Base-by-base conservation (phyloP, 1,284 basidiomycete genomes). In the Calocybe gambosa region DNA sequence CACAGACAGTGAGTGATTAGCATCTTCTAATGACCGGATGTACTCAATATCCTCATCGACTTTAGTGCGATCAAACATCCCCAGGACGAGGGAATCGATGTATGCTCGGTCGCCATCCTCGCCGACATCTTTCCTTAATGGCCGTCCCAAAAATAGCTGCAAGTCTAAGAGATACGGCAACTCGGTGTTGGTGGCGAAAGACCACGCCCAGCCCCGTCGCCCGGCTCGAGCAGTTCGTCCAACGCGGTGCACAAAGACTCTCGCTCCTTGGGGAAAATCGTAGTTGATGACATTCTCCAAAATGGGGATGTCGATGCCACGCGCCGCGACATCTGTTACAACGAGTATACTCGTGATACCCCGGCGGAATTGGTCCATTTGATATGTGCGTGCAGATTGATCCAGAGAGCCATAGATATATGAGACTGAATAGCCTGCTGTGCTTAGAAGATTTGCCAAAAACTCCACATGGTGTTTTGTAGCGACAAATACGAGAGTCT, bases 401-500 rank as follows among this genome's bases (percentile, higher is more conserved):
- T 98, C 95, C 29, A 99, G 80, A 2, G 95, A 85, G 15, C 95
- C 95, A 62, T 99, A 99, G 51, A 99, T 95, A 57, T 93, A 88
- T 6, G 95, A 95, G n/a, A 93, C 87, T 1, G 89, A 74, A 60
- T 95, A 99, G n/a, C 93, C 93, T 12, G 89, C 85, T 1, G 88
- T 77, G 3, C 74, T 75, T 37, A 99, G 76, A 1, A 99, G 71
- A 18, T 79, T 80, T 2, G 83, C 77, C 31, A 99, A 76, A 61
- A 98, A 99, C 63, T 99, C 96, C 62, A 99, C 94, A 59, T 99
- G 96, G 61, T 99, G 96, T 66, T 99, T 99, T n/a, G 96, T 99
- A 4, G 96, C 93, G 7, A 85, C 85, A 58, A 99, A 99, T 26
- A 99, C 78, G 50, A 99, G 83, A 0, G 93, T 96, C 64, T 99